phyloP scores from a whole-genome alignment of 352 stramenopile genomes.

The Globisporangium solare region DNA sequence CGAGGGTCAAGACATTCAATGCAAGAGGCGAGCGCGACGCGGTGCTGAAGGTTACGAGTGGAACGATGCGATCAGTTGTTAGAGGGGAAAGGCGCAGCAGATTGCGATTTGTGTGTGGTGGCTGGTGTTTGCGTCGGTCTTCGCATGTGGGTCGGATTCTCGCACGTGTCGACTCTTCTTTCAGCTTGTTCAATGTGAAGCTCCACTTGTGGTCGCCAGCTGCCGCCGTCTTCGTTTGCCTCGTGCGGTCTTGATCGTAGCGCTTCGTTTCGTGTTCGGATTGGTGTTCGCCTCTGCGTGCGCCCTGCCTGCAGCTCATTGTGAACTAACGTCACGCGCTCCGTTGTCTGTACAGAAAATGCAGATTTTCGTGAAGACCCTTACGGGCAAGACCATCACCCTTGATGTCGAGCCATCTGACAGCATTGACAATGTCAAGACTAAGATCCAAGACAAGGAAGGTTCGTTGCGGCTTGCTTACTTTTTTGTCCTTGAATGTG shows the following conservation, averaged over 20 bases:
- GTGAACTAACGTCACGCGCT: conserved; percentile 9
- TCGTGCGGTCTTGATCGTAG: no score
- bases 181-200: no score
- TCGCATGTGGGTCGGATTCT: no score
- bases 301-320: background rate
- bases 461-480: conserved; percentile 35
- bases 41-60: no score
- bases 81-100: no score
- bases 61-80: no score
- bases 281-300: background rate
- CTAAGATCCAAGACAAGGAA: conserved; percentile 99
- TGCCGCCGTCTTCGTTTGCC: no score
- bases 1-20: background rate
- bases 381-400: conserved; percentile 99
- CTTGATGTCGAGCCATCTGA: conserved; percentile 99
- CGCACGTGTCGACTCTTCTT: no score
- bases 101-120: no score
- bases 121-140: no score
- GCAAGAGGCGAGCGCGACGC: background rate
- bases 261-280: background rate
- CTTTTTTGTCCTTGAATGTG: background rate
- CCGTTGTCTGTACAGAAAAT: conserved; percentile 55
- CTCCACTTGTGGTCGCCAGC: no score
- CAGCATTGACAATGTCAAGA: conserved; percentile 99
- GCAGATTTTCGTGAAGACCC: conserved; percentile 95